Evolutionary conservation across 1,284 basidiomycete genomes (phyloP).

Genomic region (Leccinum proliferum): DNA sequence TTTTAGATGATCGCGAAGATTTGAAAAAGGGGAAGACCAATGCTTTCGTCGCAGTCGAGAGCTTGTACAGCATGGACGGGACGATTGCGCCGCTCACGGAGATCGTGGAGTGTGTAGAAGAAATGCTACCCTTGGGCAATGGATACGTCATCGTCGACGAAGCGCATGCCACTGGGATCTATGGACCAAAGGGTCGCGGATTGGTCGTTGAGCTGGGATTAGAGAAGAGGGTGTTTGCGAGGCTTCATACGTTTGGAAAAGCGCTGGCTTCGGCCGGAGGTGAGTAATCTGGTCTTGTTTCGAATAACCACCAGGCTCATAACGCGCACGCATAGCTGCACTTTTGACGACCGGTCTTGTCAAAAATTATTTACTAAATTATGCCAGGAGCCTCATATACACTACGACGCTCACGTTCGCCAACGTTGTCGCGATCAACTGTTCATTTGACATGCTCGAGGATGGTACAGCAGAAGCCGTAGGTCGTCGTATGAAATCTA

Average conservation of each 20-base stretch:
- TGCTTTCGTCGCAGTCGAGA: constrained; percentile 83
- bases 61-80: constrained; percentile 94
- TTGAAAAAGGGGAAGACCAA: constrained; percentile 37
- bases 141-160: constrained; percentile 82
- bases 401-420: constrained; percentile 78
- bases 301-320: neutral
- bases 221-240: constrained; percentile 57
- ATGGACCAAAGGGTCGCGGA: constrained; percentile 77
- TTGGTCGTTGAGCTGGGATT: constrained; percentile 59
- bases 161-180: constrained; percentile 81
- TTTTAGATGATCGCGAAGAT: constrained; percentile 33
- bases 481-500: constrained; percentile 6
- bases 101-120: constrained; percentile 58
- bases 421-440: constrained; percentile 70
- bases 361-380: constrained; percentile 86
- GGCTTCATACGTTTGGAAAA: constrained; percentile 69
- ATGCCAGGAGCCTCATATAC: constrained; percentile 88
- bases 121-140: constrained; percentile 55
- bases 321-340: constrained; percentile 50
- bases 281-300: constrained; percentile 32
- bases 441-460: constrained; percentile 75
- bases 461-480: constrained; percentile 61
- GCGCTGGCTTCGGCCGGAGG: constrained; percentile 74
- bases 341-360: constrained; percentile 70
- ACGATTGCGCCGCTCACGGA: constrained; percentile 74